Base-by-base conservation (phyloP, 2,329 filamentous ascomycete genomes). In the Botrytis byssoidea region DNA sequence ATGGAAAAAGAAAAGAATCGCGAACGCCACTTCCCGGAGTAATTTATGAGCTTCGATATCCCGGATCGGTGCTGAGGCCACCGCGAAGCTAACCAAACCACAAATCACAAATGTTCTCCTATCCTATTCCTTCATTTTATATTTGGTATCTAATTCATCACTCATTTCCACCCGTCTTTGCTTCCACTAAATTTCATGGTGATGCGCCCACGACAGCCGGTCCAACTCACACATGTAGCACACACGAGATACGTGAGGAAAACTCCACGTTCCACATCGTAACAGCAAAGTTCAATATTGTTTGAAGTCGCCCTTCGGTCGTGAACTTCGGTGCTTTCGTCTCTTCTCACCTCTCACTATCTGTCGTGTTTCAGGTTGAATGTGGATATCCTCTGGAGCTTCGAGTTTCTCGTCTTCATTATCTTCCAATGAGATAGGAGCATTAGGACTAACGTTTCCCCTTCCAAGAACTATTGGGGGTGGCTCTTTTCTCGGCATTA, bases 391-490 rank as follows among this genome's bases (percentile, higher is more conserved):
- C 22, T 71, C 69, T 6, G 69, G 69, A 37, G 69, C 59, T 22
- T 51, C 37, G 10, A 71, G 44, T 51, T 71, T 71, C 29, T 71
- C 69, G 9, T 71, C 69, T 44, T 71, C 59, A 25, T 71, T 64
- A 8, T 70, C 55, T 20, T 65, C 70, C 35, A 51, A 22, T 14
- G 29, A 48, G 10, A 69, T 69, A 16, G 70, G 70, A 25, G 70
- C 42, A 25, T 71, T 66, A 9, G 25, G 59, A 18, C 37, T 71
- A 40, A 65, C 6, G 1, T 65, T 25, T n/a, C 71, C 71, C 5
- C 71, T 57, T 20, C 71, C 71, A 7, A 73, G 42, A 40, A 73
- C 42, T 22, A 73, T 73, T 18, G 71, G 71, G n/a, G 71, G 64
- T 60, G 71, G 55, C 20, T 69, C 64, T 32, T 69, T 73, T 25